Evolutionary conservation across 1,284 basidiomycete species (phyloP).

Genomic region (Cronartium quercuum): DNA sequence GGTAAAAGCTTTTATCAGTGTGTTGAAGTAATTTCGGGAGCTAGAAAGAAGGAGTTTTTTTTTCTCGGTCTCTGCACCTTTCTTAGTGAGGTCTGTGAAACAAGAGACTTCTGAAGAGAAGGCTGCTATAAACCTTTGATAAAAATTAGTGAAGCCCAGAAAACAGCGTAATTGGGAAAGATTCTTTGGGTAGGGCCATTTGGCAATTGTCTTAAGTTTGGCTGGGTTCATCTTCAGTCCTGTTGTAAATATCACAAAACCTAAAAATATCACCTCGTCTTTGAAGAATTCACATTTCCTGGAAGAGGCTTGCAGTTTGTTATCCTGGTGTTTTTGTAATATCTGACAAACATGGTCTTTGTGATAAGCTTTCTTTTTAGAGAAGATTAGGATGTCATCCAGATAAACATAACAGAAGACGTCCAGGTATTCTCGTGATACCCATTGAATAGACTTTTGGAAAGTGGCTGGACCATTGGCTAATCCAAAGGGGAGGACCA

Average conservation of each 20-base stretch:
- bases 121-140: no score
- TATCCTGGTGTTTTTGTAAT: not conserved
- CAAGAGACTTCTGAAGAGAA: not conserved
- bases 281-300: slow-evolving; percentile 6
- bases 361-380: not conserved
- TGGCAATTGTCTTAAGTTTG: not conserved
- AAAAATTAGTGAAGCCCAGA: no score
- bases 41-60: not conserved
- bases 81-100: slow-evolving; percentile 5
- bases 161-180: not conserved
- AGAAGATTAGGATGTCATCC: slow-evolving; percentile 22
- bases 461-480: slow-evolving; percentile 50
- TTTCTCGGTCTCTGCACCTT: not conserved
- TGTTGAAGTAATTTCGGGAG: not conserved
- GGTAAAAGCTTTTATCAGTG: not conserved
- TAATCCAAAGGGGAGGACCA: slow-evolving; percentile 52
- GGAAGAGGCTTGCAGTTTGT: not conserved
- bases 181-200: slow-evolving; percentile 1
- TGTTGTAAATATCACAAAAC: not conserved
- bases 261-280: not conserved
- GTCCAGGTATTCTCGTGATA: slow-evolving; percentile 46
- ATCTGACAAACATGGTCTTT: not conserved
- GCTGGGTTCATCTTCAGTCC: not conserved
- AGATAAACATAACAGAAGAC: slow-evolving; percentile 15
- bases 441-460: slow-evolving; percentile 41